phyloP scores from a whole-genome alignment of 2,329 filamentous ascomycete species.

The Chaetothyriales sp. region DNA sequence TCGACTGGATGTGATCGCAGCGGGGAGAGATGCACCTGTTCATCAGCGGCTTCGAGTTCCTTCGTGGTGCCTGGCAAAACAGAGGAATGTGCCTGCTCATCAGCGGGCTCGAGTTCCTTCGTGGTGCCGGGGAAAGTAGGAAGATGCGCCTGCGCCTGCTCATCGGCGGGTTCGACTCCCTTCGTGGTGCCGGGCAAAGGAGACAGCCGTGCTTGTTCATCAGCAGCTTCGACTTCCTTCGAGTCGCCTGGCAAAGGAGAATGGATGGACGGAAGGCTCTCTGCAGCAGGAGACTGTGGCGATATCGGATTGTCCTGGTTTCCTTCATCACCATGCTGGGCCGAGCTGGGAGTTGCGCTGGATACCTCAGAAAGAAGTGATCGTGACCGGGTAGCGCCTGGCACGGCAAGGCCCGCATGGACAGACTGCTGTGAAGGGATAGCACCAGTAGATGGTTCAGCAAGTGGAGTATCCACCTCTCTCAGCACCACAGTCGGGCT shows the following conservation, averaged over 20 bases:
- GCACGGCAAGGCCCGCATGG: slow-evolving; percentile 2
- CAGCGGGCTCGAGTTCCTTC: not conserved
- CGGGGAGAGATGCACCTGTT: not conserved
- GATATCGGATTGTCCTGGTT: slow-evolving; percentile 7
- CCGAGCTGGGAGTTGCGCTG: slow-evolving; percentile 9
- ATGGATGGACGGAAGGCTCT: not conserved
- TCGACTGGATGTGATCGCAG: not conserved
- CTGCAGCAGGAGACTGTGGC: slow-evolving; percentile 1
- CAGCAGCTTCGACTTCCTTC: not conserved
- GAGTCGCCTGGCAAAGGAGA: too few relatives aligned
- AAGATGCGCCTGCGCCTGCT: too few relatives aligned
- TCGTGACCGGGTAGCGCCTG: slow-evolving; percentile 3
- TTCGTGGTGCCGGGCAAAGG: not conserved
- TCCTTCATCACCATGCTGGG: not conserved
- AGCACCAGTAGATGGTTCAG: not conserved
- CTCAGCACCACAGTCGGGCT: not conserved
- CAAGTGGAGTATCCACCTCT: not conserved
- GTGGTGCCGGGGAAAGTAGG: too few relatives aligned
- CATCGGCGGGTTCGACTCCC: not conserved
- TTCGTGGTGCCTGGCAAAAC: not conserved
- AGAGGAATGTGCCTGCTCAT: too few relatives aligned
- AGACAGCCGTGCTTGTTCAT: not conserved
- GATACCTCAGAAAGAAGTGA: slow-evolving; percentile 15
- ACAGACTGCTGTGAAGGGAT: not conserved
- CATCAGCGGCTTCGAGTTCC: not conserved